Percentiles rank a stretch among this genome's conserved stretches.
These are phyloP conservation scores for Penicillium sp. DNA, from an alignment of 2,329 filamentous ascomycete genomes.

Conservation along the genomic window DNA sequence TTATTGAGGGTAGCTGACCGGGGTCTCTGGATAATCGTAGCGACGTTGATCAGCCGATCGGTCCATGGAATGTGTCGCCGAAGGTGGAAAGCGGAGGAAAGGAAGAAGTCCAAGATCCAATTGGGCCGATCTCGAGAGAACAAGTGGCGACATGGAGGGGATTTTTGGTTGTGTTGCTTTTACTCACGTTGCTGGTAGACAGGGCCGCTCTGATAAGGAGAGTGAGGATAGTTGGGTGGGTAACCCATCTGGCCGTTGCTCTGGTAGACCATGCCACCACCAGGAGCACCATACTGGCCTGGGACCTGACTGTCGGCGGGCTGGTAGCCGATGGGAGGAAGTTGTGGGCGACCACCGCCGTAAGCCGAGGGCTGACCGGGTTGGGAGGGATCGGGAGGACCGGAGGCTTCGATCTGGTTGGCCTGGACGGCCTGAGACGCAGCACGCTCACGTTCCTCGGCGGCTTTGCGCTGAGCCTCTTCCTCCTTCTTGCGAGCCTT, in stretches of 20 bases:
- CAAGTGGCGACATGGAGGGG: conserved; percentile 12
- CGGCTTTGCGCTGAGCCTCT: conserved; percentile 79
- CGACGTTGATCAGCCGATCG: conserved; percentile 25
- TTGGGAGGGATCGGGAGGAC: conserved; percentile 45
- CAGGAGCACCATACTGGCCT: conserved; percentile 60
- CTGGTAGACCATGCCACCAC: conserved; percentile 44
- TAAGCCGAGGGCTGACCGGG: conserved; percentile 42
- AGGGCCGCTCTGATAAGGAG: conserved; percentile 47
- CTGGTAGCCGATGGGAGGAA: conserved; percentile 71
- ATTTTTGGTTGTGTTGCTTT: conserved; percentile 13
- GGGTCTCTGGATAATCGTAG: conserved; percentile 31
- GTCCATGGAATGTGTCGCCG: conserved; percentile 12
- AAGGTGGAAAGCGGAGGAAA: conserved; percentile 7
- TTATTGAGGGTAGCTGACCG: conserved; percentile 36
- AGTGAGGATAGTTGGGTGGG: conserved; percentile 46
- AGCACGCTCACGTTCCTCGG: conserved; percentile 74
- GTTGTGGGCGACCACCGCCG: conserved; percentile 54
- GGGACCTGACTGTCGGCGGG: conserved; percentile 50
- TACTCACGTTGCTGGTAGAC: conserved; percentile 49
- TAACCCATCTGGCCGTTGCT: conserved; percentile 46
- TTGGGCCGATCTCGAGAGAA: background rate
- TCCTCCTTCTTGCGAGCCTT: conserved; percentile 99
- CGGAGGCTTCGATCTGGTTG: conserved; percentile 43
- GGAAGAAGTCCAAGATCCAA: conserved; percentile 19
- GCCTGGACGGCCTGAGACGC: conserved; percentile 47